These are phyloP conservation scores for Leishmania braziliensis DNA, from an alignment of 208 protist genomes.

Conservation along the genomic window DNA sequence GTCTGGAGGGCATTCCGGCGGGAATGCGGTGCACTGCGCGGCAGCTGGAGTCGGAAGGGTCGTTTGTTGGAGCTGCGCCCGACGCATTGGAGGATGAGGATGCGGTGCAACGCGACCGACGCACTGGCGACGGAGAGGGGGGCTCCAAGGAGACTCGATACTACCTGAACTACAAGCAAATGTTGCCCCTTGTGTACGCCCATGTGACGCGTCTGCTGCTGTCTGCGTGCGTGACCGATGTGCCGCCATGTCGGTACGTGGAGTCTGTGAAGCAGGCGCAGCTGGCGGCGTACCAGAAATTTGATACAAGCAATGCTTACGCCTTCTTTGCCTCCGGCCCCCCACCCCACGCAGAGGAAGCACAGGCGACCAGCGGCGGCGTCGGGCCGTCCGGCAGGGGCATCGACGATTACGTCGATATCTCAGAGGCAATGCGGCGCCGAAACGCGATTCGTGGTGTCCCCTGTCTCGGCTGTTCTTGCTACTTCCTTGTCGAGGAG, in stretches of 20 bases:
- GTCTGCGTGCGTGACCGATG: conserved; percentile 38
- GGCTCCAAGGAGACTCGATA: conserved; percentile 35
- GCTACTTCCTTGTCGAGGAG: conserved; percentile 68
- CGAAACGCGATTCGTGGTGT: conserved; percentile 50
- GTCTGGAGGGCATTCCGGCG: conserved; percentile 57
- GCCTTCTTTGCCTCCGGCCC: conserved; percentile 10
- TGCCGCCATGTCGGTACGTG: conserved; percentile 32
- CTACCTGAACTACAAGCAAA: conserved; percentile 79
- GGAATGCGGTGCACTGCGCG: conserved; percentile 68
- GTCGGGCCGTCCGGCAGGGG: not conserved
- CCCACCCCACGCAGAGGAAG: not conserved
- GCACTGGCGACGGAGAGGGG: not conserved
- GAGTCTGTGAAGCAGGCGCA: conserved; percentile 21
- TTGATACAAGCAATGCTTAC: conserved; percentile 14
- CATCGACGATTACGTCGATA: conserved; percentile 29
- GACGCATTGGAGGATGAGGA: not conserved
- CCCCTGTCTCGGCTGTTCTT: conserved; percentile 62
- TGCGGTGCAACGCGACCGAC: not conserved
- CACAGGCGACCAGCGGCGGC: not conserved
- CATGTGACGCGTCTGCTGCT: conserved; percentile 78
- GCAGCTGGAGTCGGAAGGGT: conserved; percentile 42
- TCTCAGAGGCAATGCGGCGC: conserved; percentile 44
- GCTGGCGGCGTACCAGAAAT: conserved; percentile 14
- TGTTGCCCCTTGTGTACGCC: conserved; percentile 75
- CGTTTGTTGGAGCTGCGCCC: not conserved